Percentiles rank a stretch among this genome's conserved stretches.
Conservation (phyloP, 1,284 basidiomycete genomes). For the Cronartium quercuum region DNA sequence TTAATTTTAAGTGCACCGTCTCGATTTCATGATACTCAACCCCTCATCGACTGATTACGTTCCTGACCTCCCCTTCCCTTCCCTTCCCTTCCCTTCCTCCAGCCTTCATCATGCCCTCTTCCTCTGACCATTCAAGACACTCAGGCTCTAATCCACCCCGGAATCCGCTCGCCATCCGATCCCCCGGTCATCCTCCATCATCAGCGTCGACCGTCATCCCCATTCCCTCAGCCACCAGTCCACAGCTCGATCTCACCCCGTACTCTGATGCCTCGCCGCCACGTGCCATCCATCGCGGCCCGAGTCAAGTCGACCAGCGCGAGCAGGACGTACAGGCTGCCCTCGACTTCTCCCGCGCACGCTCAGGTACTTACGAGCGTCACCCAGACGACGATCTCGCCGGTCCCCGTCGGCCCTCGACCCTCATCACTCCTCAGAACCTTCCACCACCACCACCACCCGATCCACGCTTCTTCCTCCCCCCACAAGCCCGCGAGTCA, state of each 20-base stretch:
- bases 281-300: neutral
- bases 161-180: too few species aligned
- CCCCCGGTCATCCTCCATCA: neutral
- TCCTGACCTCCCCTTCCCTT: too few species aligned
- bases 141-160: too few species aligned
- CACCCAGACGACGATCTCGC: neutral
- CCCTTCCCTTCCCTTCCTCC: too few species aligned
- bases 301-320: constrained; percentile 65
- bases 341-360: constrained; percentile 60
- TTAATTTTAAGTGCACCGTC: too few species aligned
- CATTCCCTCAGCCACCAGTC: neutral
- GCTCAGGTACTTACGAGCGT: constrained; percentile 11
- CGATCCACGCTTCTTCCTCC: neutral
- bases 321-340: constrained; percentile 79
- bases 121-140: too few species aligned
- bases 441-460: neutral
- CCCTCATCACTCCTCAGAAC: neutral
- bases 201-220: neutral
- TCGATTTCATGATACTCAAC: too few species aligned
- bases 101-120: too few species aligned
- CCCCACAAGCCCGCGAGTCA: neutral
- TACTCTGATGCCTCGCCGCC: neutral
- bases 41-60: too few species aligned
- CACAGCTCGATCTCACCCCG: neutral
- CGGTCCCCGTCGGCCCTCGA: neutral